Percentiles rank a stretch among this genome's conserved stretches.
Evolutionary conservation across 495 filamentous ascomycete species (phyloP).

Genomic region (Aspergillus wentii): DNA sequence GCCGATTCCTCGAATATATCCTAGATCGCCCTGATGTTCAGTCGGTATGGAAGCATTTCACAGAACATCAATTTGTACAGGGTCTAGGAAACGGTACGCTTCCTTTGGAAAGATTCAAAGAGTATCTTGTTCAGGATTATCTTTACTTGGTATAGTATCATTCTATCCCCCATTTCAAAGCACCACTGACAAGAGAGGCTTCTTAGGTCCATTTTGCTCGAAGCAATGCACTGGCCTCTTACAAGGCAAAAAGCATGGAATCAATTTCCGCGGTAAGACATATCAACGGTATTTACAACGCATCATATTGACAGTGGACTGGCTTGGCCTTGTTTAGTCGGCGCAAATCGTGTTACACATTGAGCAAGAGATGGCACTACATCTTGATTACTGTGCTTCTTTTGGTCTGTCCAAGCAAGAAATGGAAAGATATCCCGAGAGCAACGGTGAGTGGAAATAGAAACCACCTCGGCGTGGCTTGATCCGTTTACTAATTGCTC

Average conservation of each 20-base stretch:
- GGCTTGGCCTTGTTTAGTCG: constrained; percentile 43
- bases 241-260: constrained; percentile 70
- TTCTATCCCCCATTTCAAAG: constrained; percentile 1
- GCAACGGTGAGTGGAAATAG: constrained; percentile 61
- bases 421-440: constrained; percentile 69
- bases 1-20: constrained; percentile 77
- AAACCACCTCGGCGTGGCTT: too few species aligned
- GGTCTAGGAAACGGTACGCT: constrained; percentile 71
- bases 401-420: constrained; percentile 76
- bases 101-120: constrained; percentile 68
- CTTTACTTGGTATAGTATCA: constrained; percentile 68
- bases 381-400: constrained; percentile 70
- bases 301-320: too few species aligned
- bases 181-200: too few species aligned
- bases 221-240: constrained; percentile 75
- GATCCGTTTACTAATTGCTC: too few species aligned
- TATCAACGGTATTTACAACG: background rate
- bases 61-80: constrained; percentile 74
- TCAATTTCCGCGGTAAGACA: constrained; percentile 60
- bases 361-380: constrained; percentile 71
- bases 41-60: constrained; percentile 64
- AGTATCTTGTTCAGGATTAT: constrained; percentile 87
- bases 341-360: constrained; percentile 70
- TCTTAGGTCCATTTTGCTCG: constrained; percentile 75
- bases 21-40: constrained; percentile 71